Percentiles rank a stretch among this genome's conserved stretches.
These are phyloP conservation scores for Paradendryphiella salina DNA, from an alignment of 2,329 filamentous ascomycete genomes.

Conservation along the genomic window DNA sequence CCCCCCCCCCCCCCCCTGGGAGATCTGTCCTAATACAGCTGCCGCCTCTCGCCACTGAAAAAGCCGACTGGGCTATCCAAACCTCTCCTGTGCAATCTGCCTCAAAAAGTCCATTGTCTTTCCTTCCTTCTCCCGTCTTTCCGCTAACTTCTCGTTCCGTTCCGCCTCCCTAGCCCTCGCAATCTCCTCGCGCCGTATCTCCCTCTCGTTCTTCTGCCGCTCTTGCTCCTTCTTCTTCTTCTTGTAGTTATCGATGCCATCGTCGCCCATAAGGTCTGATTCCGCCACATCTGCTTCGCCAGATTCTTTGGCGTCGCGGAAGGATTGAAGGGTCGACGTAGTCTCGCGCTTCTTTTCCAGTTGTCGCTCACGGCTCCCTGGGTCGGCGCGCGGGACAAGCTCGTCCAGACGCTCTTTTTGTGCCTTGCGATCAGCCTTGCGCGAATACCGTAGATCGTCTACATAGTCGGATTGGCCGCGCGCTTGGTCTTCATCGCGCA, in stretches of 20 bases:
- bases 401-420: conserved; percentile 80
- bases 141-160: conserved; percentile 73
- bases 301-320: conserved; percentile 67
- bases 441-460: conserved; percentile 62
- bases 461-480: conserved; percentile 53
- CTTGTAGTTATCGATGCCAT: conserved; percentile 67
- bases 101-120: conserved; percentile 81
- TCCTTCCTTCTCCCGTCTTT: conserved; percentile 76
- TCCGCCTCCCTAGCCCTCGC: conserved; percentile 74
- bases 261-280: conserved; percentile 75
- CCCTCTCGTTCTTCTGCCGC: conserved; percentile 77
- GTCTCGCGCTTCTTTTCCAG: conserved; percentile 81
- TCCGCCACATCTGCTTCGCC: conserved; percentile 70
- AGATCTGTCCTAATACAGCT: neutral
- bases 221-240: conserved; percentile 66
- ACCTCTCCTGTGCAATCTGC: conserved; percentile 76
- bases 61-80: conserved; percentile 26
- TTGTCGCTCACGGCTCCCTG: conserved; percentile 78
- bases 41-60: neutral
- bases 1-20: no score
- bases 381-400: conserved; percentile 76
- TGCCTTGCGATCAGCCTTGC: conserved; percentile 64
- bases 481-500: conserved; percentile 59
- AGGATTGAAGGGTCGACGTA: conserved; percentile 73
- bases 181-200: conserved; percentile 80